Evolutionary conservation across 768 basidiomycete genomes (phyloP).

Genomic region (Termitomyces titanicus): DNA sequence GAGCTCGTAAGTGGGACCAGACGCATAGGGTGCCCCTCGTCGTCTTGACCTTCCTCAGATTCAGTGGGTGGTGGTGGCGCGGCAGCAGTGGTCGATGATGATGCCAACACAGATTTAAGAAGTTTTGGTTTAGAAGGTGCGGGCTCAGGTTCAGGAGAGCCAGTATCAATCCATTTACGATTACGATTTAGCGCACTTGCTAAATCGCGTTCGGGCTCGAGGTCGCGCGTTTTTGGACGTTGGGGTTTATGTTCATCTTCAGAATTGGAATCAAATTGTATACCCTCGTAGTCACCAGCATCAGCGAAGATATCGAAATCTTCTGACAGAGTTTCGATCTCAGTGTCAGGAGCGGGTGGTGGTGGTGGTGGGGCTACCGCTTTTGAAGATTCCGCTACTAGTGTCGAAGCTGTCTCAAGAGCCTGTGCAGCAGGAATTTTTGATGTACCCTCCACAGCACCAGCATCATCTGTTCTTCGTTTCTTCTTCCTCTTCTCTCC

Average conservation of each 20-base stretch:
- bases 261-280: slow-evolving; percentile 51
- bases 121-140: slow-evolving; percentile 12
- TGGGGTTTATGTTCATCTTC: slow-evolving; percentile 46
- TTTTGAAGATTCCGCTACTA: neutral
- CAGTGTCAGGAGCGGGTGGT: slow-evolving; percentile 20
- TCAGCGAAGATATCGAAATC: slow-evolving; percentile 87
- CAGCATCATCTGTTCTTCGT: slow-evolving; percentile 23
- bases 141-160: slow-evolving; percentile 28
- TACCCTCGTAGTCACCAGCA: slow-evolving; percentile 78
- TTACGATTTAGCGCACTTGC: slow-evolving; percentile 17
- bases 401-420: neutral
- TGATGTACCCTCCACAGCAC: slow-evolving; percentile 16
- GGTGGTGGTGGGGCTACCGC: slow-evolving; percentile 2
- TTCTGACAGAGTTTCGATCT: slow-evolving; percentile 40
- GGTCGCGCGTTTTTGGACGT: neutral
- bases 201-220: neutral
- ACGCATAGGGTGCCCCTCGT: slow-evolving; percentile 44
- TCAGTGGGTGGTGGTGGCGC: slow-evolving; percentile 12
- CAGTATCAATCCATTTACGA: slow-evolving; percentile 45
- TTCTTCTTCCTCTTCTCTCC: slow-evolving; percentile 48
- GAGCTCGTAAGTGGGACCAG: slow-evolving; percentile 80
- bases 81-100: neutral
- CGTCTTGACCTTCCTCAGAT: slow-evolving; percentile 38
- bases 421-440: neutral
- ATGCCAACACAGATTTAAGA: slow-evolving; percentile 11